Base-by-base conservation (phyloP, 805 yeast species). In the Lipomyces yamadae region DNA sequence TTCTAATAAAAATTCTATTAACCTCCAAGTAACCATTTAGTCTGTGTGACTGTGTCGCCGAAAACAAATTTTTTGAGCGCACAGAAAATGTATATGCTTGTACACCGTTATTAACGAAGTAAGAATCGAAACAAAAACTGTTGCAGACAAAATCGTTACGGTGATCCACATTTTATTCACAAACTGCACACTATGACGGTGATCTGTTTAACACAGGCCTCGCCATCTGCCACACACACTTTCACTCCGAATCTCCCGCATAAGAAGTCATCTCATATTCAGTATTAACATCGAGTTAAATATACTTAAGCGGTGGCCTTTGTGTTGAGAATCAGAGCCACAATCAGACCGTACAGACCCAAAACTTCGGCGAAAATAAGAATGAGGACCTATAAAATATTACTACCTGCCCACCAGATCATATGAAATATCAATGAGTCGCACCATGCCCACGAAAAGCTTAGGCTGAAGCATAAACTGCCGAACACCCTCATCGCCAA, bases 301-400 rank as follows among this genome's bases (percentile, higher is more conserved):
- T 42, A 3, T n/a, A 64, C 55, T 65, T 62, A 67, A 59, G 64
- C 63, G 42, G 91, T 88, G 74, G 98, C 98, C 86, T 96, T 90
- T 72, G 99, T 93, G 90, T 95, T 95, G 83, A 95, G 88, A 80
- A 95, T 86, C 78, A 95, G 87, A 72, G 99, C 99, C 73, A 95
- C 98, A 86, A 95, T 95, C 77, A 95, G 87, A 77, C 99, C 99
- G 81, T 95, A 92, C 75, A 95, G 88, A 84, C 99, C 97, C 78
- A 91, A 83, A 58, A 91, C 97, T 81, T 91, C 97, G 61, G 96
- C 93, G 75, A 91, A 91, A 85, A 91, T 91, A 74, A 91, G 85
- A 74, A 91, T 92, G 78, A 91, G 85, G 61, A 91, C 93, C 77
- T 52, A 29, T 30, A 10, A n/a, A n/a, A 42, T 15, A 42, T 42